These are phyloP conservation scores for Phytophthora sansomeana DNA, from an alignment of 352 stramenopile genomes.

Conservation along the genomic window DNA sequence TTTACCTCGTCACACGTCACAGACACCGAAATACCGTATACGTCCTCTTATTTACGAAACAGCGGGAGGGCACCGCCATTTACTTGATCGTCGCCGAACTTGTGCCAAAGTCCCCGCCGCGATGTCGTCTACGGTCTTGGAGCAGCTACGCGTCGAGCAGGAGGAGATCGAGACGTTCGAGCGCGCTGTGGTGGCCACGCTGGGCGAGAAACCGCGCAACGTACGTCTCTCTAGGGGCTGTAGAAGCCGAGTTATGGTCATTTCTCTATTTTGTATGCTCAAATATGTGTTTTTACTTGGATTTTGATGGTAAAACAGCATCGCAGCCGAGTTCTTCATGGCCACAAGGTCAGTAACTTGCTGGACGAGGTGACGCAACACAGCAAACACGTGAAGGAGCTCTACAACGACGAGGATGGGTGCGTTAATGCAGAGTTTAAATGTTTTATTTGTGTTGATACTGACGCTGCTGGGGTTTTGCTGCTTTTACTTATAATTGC, in stretches of 20 bases:
- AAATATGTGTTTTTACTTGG: background rate
- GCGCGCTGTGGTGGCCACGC: constrained; percentile 70
- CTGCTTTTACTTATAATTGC: background rate
- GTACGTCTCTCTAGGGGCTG: constrained; percentile 46
- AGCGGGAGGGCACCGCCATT: constrained; percentile 2
- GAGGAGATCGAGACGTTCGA: constrained; percentile 86
- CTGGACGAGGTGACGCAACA: constrained; percentile 74
- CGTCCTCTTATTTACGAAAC: constrained; percentile 30
- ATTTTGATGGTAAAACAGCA: constrained; percentile 53
- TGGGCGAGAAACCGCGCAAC: constrained; percentile 84
- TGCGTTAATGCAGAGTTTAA: constrained; percentile 34
- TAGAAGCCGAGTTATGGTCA: background rate
- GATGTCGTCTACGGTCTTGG: constrained; percentile 89
- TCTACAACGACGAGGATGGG: constrained; percentile 88
- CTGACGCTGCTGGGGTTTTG: background rate
- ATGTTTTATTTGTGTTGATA: background rate
- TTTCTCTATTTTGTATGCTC: background rate
- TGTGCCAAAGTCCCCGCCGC: background rate
- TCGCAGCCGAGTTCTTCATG: constrained; percentile 77
- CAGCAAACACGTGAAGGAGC: constrained; percentile 75
- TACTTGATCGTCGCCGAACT: constrained; percentile 7
- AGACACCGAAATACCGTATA: constrained; percentile 9
- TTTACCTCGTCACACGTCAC: constrained; percentile 4
- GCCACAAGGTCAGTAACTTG: constrained; percentile 86
- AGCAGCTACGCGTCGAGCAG: constrained; percentile 83